Base-by-base conservation (phyloP, 345 rosid species). In the Passiflora organensis region DNA sequence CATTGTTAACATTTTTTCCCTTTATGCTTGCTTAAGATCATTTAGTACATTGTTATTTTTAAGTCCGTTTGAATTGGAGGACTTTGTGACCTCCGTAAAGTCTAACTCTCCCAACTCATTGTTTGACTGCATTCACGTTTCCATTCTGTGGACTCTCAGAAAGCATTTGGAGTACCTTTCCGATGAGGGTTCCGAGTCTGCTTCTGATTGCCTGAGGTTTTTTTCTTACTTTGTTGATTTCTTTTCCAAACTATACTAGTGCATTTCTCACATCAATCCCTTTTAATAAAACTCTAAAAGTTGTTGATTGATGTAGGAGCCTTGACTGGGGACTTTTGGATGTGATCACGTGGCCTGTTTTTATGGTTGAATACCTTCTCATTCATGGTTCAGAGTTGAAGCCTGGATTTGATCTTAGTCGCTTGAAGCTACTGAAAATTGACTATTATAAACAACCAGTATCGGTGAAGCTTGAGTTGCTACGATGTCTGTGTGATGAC, bases 1-100 rank as follows among this genome's bases (percentile, higher is more conserved):
- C 16, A 53, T 76, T 46, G 77, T 86, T 39, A 84, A 83, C 54
- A 62, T 82, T 51, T 93, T 93, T 72, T 77, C 86, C 50, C 70
- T 81, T 48, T 89, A 84, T 76, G 79, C 99, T 36, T 93, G 75
- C 68, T 70, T 93, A 75, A 83, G 96, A 59, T 86, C 95, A 72
- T 93, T 93, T 74, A 86, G 96, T 65, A 75, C 79, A 34, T 66
- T 86, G 46, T 70, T 93, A 65, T 89, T 82, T 69, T 76, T 89
- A 76, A 89, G 99, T 57, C 99, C 99, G 51, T 93, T 93, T 74
- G 87, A 80, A 78, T 66, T 89, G 81, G 86, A 80, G 70, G 96
- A 84, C 62, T 93, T 93, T 62, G 85, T 80, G 72, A 77, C 74
- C 28, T 81, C 94, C 15, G 51, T 93, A 72, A 83, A 74, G 59